A percentile compares a stretch with the other conserved stretches of the same genome.
Evolutionary conservation across 768 basidiomycete genomes (phyloP).

Genomic region (Terana coerulea): DNA sequence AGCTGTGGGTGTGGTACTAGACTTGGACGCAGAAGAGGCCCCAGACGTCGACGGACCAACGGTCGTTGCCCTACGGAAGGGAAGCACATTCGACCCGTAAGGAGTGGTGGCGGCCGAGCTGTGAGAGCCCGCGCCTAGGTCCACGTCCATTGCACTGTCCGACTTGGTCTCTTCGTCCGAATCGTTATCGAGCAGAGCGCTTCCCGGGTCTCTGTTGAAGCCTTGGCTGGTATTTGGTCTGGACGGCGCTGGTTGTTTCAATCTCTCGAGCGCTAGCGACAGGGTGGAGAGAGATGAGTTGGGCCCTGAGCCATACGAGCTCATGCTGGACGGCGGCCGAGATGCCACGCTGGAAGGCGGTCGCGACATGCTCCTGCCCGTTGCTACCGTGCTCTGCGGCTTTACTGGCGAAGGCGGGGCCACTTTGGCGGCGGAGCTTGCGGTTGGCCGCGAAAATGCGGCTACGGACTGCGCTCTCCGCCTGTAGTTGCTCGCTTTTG

Average conservation of each 20-base stretch:
- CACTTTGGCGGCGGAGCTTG: conserved; percentile 17
- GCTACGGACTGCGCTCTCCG: conserved; percentile 2
- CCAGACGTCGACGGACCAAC: conserved; percentile 1
- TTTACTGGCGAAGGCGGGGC: conserved; percentile 14
- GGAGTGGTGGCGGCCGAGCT: neutral
- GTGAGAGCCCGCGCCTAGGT: neutral
- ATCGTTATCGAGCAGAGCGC: conserved; percentile 14
- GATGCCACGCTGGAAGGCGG: neutral
- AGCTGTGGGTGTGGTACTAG: neutral
- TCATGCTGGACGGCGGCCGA: conserved; percentile 30
- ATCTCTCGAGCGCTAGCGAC: conserved; percentile 64
- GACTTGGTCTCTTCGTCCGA: conserved; percentile 3
- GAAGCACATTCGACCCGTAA: neutral
- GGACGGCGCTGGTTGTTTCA: conserved; percentile 61
- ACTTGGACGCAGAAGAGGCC: neutral
- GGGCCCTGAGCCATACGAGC: conserved; percentile 5
- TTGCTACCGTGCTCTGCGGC: neutral
- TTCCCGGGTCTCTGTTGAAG: conserved; percentile 36
- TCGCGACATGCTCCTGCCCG: conserved; percentile 2
- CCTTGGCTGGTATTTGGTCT: conserved; percentile 71
- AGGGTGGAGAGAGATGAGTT: conserved; percentile 51
- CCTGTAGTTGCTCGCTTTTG: neutral
- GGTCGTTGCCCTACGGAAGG: conserved; percentile 11
- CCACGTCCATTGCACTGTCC: conserved; percentile 3
- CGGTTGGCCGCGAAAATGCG: conserved; percentile 12